phyloP scores from a whole-genome alignment of 345 rosid genomes.

The Camelina neglecta region DNA sequence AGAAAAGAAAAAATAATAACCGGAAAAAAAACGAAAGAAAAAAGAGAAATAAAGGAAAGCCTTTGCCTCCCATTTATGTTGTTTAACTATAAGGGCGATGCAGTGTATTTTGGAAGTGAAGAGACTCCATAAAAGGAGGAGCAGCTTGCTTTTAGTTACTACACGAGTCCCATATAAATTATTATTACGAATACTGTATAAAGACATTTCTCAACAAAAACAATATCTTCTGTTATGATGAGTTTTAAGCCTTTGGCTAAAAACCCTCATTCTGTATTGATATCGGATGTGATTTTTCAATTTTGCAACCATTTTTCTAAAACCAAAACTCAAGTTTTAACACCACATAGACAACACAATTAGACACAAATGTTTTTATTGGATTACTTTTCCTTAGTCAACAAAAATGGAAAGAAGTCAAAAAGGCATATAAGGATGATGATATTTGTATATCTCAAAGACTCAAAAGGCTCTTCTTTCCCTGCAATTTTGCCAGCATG shows the following conservation, averaged over 20 bases:
- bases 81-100: no score
- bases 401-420: conserved; percentile 19
- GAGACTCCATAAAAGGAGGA: no score
- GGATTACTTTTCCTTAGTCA: not conserved
- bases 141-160: no score
- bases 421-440: not conserved
- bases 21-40: no score
- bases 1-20: no score
- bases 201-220: no score
- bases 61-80: no score
- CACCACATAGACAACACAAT: not conserved
- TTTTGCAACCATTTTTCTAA: not conserved
- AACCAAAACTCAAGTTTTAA: not conserved
- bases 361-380: conserved; percentile 3
- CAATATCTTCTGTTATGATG: no score
- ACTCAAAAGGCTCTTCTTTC: conserved; percentile 22
- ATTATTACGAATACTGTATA: no score
- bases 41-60: no score
- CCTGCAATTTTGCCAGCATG: conserved; percentile 5
- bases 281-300: not conserved
- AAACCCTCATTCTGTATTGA: not conserved
- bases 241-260: not conserved
- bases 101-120: no score
- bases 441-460: conserved; percentile 22
- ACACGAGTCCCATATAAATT: no score